Evolutionary conservation across 768 basidiomycete species (phyloP).

Genomic region (Lentinula sp.): DNA sequence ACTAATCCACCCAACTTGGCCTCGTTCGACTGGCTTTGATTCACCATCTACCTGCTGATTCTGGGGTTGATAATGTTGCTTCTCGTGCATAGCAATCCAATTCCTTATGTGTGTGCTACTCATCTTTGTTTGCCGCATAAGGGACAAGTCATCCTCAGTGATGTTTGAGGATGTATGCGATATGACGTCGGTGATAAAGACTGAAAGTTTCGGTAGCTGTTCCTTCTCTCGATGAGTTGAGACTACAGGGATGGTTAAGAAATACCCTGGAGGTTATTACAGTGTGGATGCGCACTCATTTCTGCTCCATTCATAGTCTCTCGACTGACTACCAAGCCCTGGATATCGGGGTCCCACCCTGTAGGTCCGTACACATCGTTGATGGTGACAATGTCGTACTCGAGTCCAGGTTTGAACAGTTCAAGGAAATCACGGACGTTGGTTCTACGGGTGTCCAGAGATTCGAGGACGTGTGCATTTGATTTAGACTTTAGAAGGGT

Average conservation of each 20-base stretch:
- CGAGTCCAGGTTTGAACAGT: constrained; percentile 62
- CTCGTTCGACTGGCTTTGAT: not conserved
- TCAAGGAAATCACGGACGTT: constrained; percentile 63
- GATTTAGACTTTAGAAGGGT: constrained; percentile 65
- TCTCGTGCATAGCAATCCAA: constrained; percentile 59
- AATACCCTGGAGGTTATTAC: not conserved
- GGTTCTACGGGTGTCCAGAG: constrained; percentile 47
- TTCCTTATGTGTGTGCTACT: constrained; percentile 90
- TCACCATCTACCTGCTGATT: constrained; percentile 9
- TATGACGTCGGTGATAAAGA: constrained; percentile 87
- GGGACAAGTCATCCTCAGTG: constrained; percentile 59
- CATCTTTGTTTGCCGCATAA: constrained; percentile 79
- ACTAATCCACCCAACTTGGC: not conserved
- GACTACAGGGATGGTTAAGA: constrained; percentile 36
- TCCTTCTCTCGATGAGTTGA: constrained; percentile 52
- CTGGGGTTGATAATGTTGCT: not conserved
- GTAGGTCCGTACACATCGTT: constrained; percentile 91
- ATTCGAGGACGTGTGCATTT: constrained; percentile 61
- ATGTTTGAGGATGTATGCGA: constrained; percentile 55
- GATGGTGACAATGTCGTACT: constrained; percentile 67
- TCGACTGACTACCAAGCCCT: constrained; percentile 85
- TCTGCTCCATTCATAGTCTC: constrained; percentile 79
- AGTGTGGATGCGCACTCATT: constrained; percentile 48
- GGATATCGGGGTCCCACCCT: constrained; percentile 79
- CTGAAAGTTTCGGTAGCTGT: constrained; percentile 51